Base-by-base conservation (phyloP, 148 eudicot species). In the Salicornia ramosissima region DNA sequence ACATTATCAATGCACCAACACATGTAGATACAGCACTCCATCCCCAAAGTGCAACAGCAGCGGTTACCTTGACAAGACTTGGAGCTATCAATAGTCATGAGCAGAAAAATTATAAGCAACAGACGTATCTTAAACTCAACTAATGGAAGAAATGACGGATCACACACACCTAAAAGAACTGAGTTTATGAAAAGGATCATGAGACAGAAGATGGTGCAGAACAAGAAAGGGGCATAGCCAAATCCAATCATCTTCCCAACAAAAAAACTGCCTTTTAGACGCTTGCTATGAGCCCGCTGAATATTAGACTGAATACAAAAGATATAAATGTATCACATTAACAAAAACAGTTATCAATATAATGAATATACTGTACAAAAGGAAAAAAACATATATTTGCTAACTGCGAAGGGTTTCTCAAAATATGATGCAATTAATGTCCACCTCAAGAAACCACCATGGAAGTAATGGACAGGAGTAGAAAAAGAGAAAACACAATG, bases 21-120 rank as follows among this genome's bases (percentile, higher is more conserved):
- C 81, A 85, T 10, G 88, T 34, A 62, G 92, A 84, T 71, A 89
- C 89, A 70, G 78, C 86, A 24, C 81, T 80, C 97, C 97, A 91
- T 45, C 90, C 95, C 97, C 97, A 89, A 78, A 91, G 87, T 64
- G 86, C 97, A 68, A 91, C 73, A 70, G 75, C 78, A 67, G 96
- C 96, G 73, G 96, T 91, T 63, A 91, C 83, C 78, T 87, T 91
- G 14, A 80, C 69, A 55, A 91, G 84, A 78, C 71, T 84, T 24
- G 96, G 78, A 84, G 90, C 97, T 91, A 71, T 36, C 21, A 67
- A 52, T 47, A 53, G 40, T 53, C 67, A 42, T 67, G 73, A 58
- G 56, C 16, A 77, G 51, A 47, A 68, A 58, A 51, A 74, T 26
- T 16, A 77, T 74, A 67, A 72, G 73, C 66, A 60, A 58, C 56